These are phyloP conservation scores for Pseudocercospora fijiensis DNA, from an alignment of 2,329 filamentous ascomycete genomes.

Conservation along the genomic window DNA sequence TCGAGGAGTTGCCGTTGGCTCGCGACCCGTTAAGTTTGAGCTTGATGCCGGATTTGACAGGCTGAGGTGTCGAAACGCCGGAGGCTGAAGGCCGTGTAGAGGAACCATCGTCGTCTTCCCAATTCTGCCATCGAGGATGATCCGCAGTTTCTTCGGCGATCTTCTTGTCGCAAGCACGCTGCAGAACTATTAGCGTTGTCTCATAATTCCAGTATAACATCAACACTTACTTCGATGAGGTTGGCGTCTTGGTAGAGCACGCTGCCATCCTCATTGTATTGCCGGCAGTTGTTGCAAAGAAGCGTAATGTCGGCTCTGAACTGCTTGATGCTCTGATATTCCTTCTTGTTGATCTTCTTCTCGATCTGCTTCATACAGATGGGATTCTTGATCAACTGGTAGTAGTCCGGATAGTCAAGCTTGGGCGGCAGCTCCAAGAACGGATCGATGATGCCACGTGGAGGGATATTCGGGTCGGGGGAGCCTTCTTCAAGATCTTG, in stretches of 20 bases:
- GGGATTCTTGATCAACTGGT: constrained; percentile 83
- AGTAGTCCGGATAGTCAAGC: constrained; percentile 91
- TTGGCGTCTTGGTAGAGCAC: constrained; percentile 89
- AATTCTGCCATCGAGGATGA: constrained; percentile 59
- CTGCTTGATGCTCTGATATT: constrained; percentile 78
- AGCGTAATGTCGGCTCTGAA: constrained; percentile 79
- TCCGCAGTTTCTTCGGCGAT: constrained; percentile 55
- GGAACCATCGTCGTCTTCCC: constrained; percentile 52
- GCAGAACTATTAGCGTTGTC: constrained; percentile 12
- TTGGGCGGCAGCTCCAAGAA: constrained; percentile 91
- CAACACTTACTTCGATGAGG: constrained; percentile 74
- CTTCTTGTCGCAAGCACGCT: constrained; percentile 49
- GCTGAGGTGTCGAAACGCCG: constrained; percentile 62
- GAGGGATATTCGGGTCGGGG: constrained; percentile 54
- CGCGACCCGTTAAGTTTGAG: constrained; percentile 63
- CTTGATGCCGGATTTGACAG: constrained; percentile 55
- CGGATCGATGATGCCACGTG: constrained; percentile 84
- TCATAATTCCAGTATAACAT: not conserved
- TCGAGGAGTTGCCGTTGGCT: constrained; percentile 42
- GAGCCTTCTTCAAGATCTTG: constrained; percentile 83
- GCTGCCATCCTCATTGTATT: constrained; percentile 95
- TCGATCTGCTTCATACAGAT: constrained; percentile 96
- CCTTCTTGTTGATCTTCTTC: constrained; percentile 92
- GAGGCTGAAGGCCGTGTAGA: constrained; percentile 52
- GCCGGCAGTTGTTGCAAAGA: constrained; percentile 86